Base-by-base conservation (phyloP, 2,329 filamentous ascomycete genomes). In the Phaeomoniella chlamydospora region DNA sequence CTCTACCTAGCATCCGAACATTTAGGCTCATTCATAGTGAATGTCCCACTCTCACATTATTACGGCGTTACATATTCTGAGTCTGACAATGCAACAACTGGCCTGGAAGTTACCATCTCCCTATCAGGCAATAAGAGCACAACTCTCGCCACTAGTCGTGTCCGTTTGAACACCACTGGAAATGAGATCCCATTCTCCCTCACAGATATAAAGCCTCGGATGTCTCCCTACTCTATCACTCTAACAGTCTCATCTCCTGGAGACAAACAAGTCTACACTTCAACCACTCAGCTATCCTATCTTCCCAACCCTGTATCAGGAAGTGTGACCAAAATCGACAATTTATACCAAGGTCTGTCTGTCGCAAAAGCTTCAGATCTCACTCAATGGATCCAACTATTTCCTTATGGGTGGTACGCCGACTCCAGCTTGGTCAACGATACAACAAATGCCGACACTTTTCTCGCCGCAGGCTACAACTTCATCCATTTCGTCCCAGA, bases 281-380 rank as follows among this genome's bases (percentile, higher is more conserved):
- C 39, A 2, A 58, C 60, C 0, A 40, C 51, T 29, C 37, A 69
- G 4, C 59, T 55, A 36, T 47, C 61, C 22, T 49, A 68, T 1
- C 64, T 64, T 2, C 44, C 44, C 2, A 57, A 60, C 3, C 57
- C 56, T 4, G 53, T 55, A 33, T 51, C 51, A 17, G 64, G 65
- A 17, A 67, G 61, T 38, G 56, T 59, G 3, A 58, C 62, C 4
- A 65, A 63, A 40, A 51, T 69, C 4, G 66, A 69, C 39, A 58
- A 58, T 37, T 51, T 68, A 0, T 54, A 61, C 39, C 62, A 64
- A 12, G 64, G 61, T 4, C 53, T 68, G 15, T 46, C 59, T 3
- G 54, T 67, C 1, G 56, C 57, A 29, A 58, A 60, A 26, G 22
- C 22, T 6, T 26, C 22, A 26, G 22, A 26, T 26, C 22, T 26